Evolutionary conservation across 1,284 basidiomycete species (phyloP).

Genomic region (Erythrobasidium hasegawianum): DNA sequence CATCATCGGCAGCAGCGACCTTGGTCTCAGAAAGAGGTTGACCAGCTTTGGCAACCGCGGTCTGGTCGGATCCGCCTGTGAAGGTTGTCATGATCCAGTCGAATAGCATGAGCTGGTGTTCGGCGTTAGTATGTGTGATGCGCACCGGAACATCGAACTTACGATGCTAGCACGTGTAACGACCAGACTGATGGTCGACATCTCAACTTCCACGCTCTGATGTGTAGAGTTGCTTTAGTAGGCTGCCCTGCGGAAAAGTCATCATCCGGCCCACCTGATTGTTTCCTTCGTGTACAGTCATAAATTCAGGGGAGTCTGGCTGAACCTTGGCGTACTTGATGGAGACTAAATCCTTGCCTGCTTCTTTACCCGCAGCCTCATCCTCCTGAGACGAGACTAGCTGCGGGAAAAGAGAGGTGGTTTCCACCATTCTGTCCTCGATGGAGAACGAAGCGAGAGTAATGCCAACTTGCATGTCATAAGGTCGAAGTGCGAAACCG

Average conservation of each 20-base stretch:
- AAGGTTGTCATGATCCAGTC: slow-evolving; percentile 99
- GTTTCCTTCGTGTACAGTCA: slow-evolving; percentile 75
- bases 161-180: slow-evolving; percentile 83
- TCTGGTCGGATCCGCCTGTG: slow-evolving; percentile 57
- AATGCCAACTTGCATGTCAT: slow-evolving; percentile 83
- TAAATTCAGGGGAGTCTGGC: slow-evolving; percentile 80
- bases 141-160: too few relatives aligned
- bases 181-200: slow-evolving; percentile 89
- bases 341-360: slow-evolving; percentile 67
- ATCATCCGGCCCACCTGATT: slow-evolving; percentile 57
- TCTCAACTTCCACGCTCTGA: slow-evolving; percentile 78
- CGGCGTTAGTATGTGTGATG: too few relatives aligned
- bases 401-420: slow-evolving; percentile 55
- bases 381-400: slow-evolving; percentile 69
- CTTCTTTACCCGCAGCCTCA: slow-evolving; percentile 50
- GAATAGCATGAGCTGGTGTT: slow-evolving; percentile 66
- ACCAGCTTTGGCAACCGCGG: background rate
- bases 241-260: too few relatives aligned
- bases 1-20: slow-evolving; percentile 1
- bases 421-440: slow-evolving; percentile 65
- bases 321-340: slow-evolving; percentile 79
- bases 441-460: slow-evolving; percentile 63
- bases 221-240: too few relatives aligned
- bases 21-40: background rate
- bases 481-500: slow-evolving; percentile 69